Percentiles rank a stretch among this genome's conserved stretches.
phyloP scores from a whole-genome alignment of 2,329 filamentous ascomycete genomes.

The Xylaria hypoxylon region DNA sequence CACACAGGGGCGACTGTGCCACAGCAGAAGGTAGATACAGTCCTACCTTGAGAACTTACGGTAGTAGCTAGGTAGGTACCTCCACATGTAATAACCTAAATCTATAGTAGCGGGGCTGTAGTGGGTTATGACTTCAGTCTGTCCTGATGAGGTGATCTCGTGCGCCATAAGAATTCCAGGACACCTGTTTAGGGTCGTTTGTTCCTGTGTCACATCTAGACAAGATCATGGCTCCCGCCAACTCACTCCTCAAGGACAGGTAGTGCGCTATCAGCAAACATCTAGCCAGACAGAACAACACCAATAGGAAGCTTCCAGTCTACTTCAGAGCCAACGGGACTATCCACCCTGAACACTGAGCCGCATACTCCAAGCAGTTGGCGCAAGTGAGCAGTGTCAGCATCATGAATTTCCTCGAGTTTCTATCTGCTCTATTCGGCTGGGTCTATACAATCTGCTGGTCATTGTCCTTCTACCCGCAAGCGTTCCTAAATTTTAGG shows the following conservation, averaged over 20 bases:
- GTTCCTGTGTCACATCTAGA: conserved; percentile 16
- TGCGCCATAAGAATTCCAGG: conserved; percentile 13
- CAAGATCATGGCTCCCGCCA: conserved; percentile 5
- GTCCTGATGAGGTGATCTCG: conserved; percentile 11
- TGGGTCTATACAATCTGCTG: conserved; percentile 82
- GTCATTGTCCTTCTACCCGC: conserved; percentile 94
- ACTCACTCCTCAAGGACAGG: conserved; percentile 1
- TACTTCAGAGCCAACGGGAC: neutral
- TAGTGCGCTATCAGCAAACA: conserved; percentile 10
- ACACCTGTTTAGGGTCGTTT: neutral
- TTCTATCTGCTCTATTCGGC: conserved; percentile 71
- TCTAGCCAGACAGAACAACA: neutral
- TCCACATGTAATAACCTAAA: no score
- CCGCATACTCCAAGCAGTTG: neutral
- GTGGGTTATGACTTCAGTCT: neutral
- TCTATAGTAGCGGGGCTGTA: conserved; percentile 1
- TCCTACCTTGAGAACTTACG: no score
- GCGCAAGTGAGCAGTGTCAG: conserved; percentile 3
- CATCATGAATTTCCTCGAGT: conserved; percentile 57
- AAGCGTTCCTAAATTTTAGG: conserved; percentile 81
- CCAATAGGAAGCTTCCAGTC: neutral
- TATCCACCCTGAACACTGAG: neutral
- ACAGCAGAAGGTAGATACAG: no score
- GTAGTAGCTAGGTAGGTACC: no score
- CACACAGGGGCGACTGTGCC: neutral